Base-by-base conservation (phyloP, 306 rosid species). In the Acacia acuminata region DNA sequence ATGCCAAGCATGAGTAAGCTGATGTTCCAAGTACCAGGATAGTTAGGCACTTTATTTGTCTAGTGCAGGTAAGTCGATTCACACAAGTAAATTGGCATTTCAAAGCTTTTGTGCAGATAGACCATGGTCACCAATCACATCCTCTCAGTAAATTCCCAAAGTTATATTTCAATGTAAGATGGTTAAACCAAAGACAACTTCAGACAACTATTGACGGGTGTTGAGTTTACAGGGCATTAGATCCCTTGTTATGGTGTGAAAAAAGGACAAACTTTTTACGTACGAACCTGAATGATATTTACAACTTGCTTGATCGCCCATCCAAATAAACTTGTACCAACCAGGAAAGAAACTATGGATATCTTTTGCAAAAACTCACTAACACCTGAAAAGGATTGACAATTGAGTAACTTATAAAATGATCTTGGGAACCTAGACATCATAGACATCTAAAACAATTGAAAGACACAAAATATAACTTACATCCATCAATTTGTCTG, bases 271-370 rank as follows among this genome's bases (percentile, higher is more conserved):
- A 25, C 42, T 32, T 76, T 68, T 63, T 76, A 55, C 1, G 65
- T 53, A 81, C 87, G 0, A 78, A 96, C 99, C 99, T 96, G 99
- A 36, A 96, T 96, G 67, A 94, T 47, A 85, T 96, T 96, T 73
- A 94, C 76, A 77, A 88, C 79, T 86, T 96, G 99, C 87, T 96
- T 96, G 87, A 90, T 94, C 25, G 94, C 94, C 94, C 99, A 96
- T 83, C 99, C 99, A 82, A 96, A 89, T 66, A 91, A 79, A 87
- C 90, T 89, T 42, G 89, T 77, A 65, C 73, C 89, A 27, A 94
- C 65, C 72, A 94, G 86, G 86, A 86, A 77, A 75, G 90, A 87
- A 71, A 92, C 81, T n/a, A 87, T 53, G 11, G 88, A 67, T 78
- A 83, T 92, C 87, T 77, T 88, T 73, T 77, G 82, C 85, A 69